Evolutionary conservation across 2,329 filamentous ascomycete species (phyloP), one percentile per base, ranked within the genome.

Genomic region (Ophioceras dolichostomum): DNA sequence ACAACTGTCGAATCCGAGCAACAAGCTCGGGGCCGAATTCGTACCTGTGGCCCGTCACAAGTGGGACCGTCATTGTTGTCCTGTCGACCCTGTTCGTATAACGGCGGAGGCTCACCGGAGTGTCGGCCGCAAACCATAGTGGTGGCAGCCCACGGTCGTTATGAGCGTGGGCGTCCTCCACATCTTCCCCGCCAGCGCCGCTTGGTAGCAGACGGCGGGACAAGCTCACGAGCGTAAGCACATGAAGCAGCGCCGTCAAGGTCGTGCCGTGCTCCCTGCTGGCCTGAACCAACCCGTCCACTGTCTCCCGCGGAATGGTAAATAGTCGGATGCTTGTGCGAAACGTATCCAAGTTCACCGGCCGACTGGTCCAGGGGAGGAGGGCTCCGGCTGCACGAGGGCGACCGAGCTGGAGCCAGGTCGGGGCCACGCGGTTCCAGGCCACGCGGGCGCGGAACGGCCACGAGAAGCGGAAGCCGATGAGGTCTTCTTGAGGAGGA

Each of bases 221-320:
- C 5, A 71, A 48, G 2, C 65, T 64, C 7, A 53, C 49, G 5
- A 67, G 50, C 4, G 61, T 46, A 1, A 74, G 52, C 3, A 57
- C 61, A 24, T 73, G 64, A 1, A 74, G 36, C 7, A 75, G 54
- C 0, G 59, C 59, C 0, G 70, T 74, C 6, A 75, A 46, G 3
- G 67, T 70, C 12, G 60, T 54, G 3, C 49, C 47, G 32, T 66
- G 58, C 10, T 47, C 44, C 13, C 67, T 56, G 40, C 65, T 66
- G 2, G 51, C 56, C 1, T 48, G 37, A 6, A 71, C 46, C 1
- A 72, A 45, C 1, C 34, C 41, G 2, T 43, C 19, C 0, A 62
- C 47, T 4, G 44, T 46, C 2, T 38, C 38, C 5, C 55, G 32
- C 0, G 55, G 30, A 26, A 70, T 39, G 16, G 55, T 46, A 32